Percentiles rank a stretch among this genome's conserved stretches.
Evolutionary conservation across 2,329 filamentous ascomycete species (phyloP).

Genomic region (Curvularia sp.): DNA sequence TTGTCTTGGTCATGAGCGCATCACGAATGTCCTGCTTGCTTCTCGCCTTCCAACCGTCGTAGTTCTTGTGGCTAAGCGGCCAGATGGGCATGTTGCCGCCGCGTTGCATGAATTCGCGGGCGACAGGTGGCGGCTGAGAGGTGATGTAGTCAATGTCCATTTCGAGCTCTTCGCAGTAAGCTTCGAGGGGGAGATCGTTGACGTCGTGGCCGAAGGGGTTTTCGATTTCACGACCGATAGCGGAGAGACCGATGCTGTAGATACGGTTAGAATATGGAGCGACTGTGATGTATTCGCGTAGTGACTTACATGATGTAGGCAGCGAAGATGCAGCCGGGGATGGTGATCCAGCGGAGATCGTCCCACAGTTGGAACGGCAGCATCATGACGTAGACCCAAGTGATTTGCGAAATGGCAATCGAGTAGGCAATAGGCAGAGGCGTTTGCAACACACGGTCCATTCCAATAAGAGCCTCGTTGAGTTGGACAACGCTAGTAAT

Average conservation of each 20-base stretch:
- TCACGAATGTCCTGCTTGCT: slow-evolving; percentile 54
- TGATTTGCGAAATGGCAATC: slow-evolving; percentile 85
- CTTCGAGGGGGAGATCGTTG: slow-evolving; percentile 71
- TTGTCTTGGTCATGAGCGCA: slow-evolving; percentile 54
- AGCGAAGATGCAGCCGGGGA: slow-evolving; percentile 74
- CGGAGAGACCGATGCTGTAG: slow-evolving; percentile 68
- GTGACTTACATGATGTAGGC: slow-evolving; percentile 74
- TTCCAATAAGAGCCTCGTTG: slow-evolving; percentile 75
- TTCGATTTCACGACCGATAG: slow-evolving; percentile 82
- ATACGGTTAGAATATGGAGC: neutral
- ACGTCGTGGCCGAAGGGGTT: slow-evolving; percentile 86
- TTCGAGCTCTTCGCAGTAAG: slow-evolving; percentile 77
- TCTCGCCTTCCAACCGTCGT: slow-evolving; percentile 46
- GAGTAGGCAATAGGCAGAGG: slow-evolving; percentile 83
- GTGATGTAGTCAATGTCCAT: slow-evolving; percentile 78
- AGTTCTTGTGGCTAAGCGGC: slow-evolving; percentile 59
- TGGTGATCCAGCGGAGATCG: slow-evolving; percentile 73
- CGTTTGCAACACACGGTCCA: slow-evolving; percentile 81
- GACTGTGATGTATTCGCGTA: too few species aligned
- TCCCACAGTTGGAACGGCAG: slow-evolving; percentile 80
- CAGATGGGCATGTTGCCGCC: slow-evolving; percentile 63
- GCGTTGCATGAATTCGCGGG: slow-evolving; percentile 60
- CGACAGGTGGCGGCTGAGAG: slow-evolving; percentile 61
- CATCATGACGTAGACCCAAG: slow-evolving; percentile 81
- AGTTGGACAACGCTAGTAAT: slow-evolving; percentile 66